Conservation (phyloP, 495 filamentous ascomycete genomes). For the Pseudoneurospora amorphoporcata region DNA sequence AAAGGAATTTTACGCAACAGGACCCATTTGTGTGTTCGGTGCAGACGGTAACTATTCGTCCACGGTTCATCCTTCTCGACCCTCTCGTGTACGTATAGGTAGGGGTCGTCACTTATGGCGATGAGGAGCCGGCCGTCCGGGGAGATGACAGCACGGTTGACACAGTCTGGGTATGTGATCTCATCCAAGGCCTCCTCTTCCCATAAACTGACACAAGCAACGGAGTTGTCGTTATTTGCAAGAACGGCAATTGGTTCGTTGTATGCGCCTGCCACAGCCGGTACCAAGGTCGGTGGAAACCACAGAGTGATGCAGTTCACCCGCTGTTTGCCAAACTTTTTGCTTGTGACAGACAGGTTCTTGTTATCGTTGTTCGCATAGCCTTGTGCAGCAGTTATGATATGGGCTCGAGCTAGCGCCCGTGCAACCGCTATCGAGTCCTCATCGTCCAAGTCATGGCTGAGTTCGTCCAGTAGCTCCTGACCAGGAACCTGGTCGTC, state of each 20-base stretch:
- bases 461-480: background rate
- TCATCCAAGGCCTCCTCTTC: constrained; percentile 45
- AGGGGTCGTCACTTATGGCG: constrained; percentile 76
- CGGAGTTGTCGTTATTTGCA: constrained; percentile 79
- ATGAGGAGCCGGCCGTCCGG: constrained; percentile 74
- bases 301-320: constrained; percentile 49
- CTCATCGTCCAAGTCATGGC: constrained; percentile 31
- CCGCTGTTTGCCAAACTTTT: constrained; percentile 36
- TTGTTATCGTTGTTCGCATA: constrained; percentile 17
- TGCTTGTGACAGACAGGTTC: constrained; percentile 26
- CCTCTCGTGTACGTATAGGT: constrained; percentile 65
- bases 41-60: background rate
- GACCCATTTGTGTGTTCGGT: constrained; percentile 29
- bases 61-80: constrained; percentile 7
- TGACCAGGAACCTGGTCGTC: constrained; percentile 49
- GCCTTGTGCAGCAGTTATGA: constrained; percentile 1
- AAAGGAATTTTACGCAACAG: constrained; percentile 33
- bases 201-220: constrained; percentile 62
- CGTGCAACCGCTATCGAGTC: background rate
- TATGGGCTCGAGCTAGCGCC: constrained; percentile 16
- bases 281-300: constrained; percentile 26
- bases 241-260: constrained; percentile 36
- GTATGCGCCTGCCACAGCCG: constrained; percentile 26
- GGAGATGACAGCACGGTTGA: constrained; percentile 88
- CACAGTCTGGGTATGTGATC: constrained; percentile 62